phyloP scores from a whole-genome alignment of 805 yeast genomes.

The Saturnispora sekii region DNA sequence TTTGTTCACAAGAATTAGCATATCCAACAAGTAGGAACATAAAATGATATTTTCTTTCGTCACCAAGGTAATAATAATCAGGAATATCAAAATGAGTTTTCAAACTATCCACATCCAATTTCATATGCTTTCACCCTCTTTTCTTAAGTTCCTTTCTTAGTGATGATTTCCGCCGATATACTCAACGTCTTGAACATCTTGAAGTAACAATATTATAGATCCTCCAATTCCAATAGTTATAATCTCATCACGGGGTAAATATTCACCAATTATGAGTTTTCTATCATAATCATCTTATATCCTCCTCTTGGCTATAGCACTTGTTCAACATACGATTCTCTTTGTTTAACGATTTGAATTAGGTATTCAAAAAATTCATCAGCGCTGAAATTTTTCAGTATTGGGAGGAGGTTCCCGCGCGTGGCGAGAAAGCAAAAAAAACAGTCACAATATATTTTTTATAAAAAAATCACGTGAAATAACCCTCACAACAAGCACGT shows the following conservation, averaged over 20 bases:
- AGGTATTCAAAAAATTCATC: neutral
- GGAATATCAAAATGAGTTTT: too few species aligned
- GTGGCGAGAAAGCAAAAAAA: neutral
- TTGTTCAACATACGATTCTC: conserved; percentile 6
- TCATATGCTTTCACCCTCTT: too few species aligned
- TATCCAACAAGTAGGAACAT: too few species aligned
- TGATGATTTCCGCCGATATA: too few species aligned
- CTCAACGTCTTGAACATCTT: too few species aligned
- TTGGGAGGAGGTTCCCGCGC: neutral
- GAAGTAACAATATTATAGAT: too few species aligned
- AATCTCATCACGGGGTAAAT: too few species aligned
- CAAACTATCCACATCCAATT: neutral
- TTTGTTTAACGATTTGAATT: conserved; percentile 1
- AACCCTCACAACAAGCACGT: conserved; percentile 1
- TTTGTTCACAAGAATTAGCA: neutral
- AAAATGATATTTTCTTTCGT: neutral
- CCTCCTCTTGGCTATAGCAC: neutral
- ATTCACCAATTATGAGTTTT: neutral
- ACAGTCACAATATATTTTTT: conserved; percentile 4
- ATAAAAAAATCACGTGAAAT: neutral
- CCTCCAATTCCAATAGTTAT: too few species aligned
- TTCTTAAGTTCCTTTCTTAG: too few species aligned
- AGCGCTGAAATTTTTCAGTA: conserved; percentile 3
- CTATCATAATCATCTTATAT: neutral
- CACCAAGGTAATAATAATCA: too few species aligned